Evolutionary conservation across 2,329 filamentous ascomycete species (phyloP), one percentile per base, ranked within the genome.

Genomic region (Aaosphaeria arxii): DNA sequence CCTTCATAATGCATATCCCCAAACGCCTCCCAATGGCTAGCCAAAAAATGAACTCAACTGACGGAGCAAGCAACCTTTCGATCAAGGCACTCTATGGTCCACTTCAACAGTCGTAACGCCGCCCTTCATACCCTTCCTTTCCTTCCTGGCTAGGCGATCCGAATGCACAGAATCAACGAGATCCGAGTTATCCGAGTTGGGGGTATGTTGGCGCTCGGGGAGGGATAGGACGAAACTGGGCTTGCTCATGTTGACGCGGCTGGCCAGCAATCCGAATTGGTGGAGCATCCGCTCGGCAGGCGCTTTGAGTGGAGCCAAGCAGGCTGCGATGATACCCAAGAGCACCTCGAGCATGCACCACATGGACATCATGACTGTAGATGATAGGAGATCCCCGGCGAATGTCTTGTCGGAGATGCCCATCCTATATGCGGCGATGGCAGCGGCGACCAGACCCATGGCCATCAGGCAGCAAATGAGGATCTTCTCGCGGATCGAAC

Each of bases 391-490:
- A 24, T 49, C 47, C 13, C 47, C 47, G 4, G 42, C 42, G 17
- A 49, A 49, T 11, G 47, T 45, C 9, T 35, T 6, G 24, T 49
- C 17, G n/a, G 44, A 46, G 5, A 46, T 46, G 2, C 24, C 29
- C 47, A 49, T 49, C 13, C 43, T 28, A 30, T 45, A 45, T 7
- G 42, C 42, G 11, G 47, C 47, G 28, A 49, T 49, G 30, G 30
- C 47, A 4, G 42, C 43, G 1, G 44, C 47, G 35, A 49, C 11
- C 7, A 49, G 44, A 32, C 47, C 47, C n/a, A 40, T 42, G 1
- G 39, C 47, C 47, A 49, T 49, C 7, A 49, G 47, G 44, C 39
- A 46, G 31, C 30, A 42, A n/a, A 49, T 46, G 5, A 49, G 33
- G 29, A 49, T 39, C 30, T 46, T 49, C 11, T 49, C 47, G 43